These are phyloP conservation scores for Umbelopsis sp. DNA, from an alignment of 192 early-diverging fungal genomes.

Conservation along the genomic window DNA sequence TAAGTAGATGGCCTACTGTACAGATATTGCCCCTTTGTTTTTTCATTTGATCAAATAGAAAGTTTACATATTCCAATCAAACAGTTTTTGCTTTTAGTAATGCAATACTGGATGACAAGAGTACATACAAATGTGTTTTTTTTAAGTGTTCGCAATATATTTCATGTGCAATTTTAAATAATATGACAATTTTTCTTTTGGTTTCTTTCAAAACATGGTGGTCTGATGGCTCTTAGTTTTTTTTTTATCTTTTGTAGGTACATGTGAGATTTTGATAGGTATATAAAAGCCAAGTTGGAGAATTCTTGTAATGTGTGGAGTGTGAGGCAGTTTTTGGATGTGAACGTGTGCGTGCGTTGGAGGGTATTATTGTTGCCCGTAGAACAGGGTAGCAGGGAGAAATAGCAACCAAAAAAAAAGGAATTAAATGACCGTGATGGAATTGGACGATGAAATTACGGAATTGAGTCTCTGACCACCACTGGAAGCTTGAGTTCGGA, in stretches of 20 bases:
- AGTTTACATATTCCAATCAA: neutral
- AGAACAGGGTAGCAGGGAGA: neutral
- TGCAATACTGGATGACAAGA: no score
- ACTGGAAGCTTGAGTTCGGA: neutral
- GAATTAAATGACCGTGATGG: neutral
- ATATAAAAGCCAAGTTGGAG: neutral
- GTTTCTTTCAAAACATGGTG: neutral
- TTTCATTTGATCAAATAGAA: neutral
- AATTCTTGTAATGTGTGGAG: neutral
- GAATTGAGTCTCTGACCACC: neutral
- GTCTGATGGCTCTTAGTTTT: neutral
- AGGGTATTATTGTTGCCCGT: no score
- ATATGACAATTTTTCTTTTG: neutral
- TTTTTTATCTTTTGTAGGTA: neutral
- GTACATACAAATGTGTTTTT: neutral
- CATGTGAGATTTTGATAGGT: neutral
- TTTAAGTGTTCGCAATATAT: neutral
- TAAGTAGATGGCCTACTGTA: neutral
- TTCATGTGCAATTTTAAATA: constrained; percentile 2
- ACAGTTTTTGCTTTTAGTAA: neutral
- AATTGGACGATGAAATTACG: neutral
- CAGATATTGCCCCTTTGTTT: neutral
- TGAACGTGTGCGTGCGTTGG: no score
- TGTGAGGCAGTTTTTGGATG: no score
- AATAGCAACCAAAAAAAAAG: neutral